Base-by-base conservation (phyloP, 331 rosid species). In the Erythrophleum ivorense region DNA sequence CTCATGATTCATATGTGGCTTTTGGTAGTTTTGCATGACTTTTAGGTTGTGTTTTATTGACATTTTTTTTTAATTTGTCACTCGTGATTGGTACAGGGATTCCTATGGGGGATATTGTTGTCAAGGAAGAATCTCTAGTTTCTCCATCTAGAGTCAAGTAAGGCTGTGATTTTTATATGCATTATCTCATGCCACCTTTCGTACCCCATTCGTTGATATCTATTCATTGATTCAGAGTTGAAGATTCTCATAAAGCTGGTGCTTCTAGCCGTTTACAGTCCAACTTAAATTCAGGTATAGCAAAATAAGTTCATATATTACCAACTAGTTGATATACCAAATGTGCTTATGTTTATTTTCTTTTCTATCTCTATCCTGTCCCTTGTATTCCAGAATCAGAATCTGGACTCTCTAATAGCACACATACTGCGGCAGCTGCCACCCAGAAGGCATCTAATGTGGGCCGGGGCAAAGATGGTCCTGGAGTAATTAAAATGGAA, bases 61-160 rank as follows among this genome's bases (percentile, higher is more conserved):
- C 11, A 18, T 1, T 40, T 74, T 63, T 72, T 55, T 43, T 58
- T 68, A 66, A 78, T 67, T 80, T 33, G 67, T 73, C 53, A 34
- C 75, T 72, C 81, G 72, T 74, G 62, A 80, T 82, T 78, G 78
- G 57, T 43, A 50, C 87, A 95, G 98, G 98, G 72, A 80, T 90
- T 86, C 81, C 97, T 74, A 84, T 81, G 71, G 92, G 89, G 68
- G 99, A 96, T 87, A 91, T 84, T 84, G 85, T 83, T 82, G 2
- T 91, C 73, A 96, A 93, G 86, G 98, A 91, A 76, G 98, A 96
- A 83, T 91, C 97, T 64, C 80, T 89, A 67, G 90, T 91, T 86
- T 88, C 99, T 83, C 91, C 97, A 68, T 77, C 94, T 77, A 88
- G 98, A 86, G 90, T 84, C 88, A 94, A 94, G 99, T 96, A 96